Evolutionary conservation across 1,139 yeast species (phyloP).

Genomic region (Lodderomyces parapsilosis): DNA sequence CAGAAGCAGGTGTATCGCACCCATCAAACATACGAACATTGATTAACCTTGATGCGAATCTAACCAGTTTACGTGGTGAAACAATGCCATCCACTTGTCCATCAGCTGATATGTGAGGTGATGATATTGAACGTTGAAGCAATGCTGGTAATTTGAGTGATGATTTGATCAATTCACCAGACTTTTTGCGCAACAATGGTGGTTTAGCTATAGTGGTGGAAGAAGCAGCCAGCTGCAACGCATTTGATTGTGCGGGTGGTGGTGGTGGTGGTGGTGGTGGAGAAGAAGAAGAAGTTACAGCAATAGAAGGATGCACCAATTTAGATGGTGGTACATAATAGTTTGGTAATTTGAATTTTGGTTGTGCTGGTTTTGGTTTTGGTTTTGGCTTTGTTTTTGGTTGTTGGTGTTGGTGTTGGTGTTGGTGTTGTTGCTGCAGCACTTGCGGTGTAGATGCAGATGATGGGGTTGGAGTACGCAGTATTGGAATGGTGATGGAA

Average conservation of each 20-base stretch:
- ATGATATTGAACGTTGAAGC: conserved; percentile 23
- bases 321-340: conserved; percentile 14
- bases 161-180: conserved; percentile 41
- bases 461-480: conserved; percentile 3
- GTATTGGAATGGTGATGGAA: conserved; percentile 1
- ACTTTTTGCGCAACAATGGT: conserved; percentile 32
- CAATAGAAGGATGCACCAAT: background rate
- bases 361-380: conserved; percentile 4
- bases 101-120: conserved; percentile 16
- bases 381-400: conserved; percentile 4
- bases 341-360: conserved; percentile 12
- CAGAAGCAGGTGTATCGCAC: conserved; percentile 38
- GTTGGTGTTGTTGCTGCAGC: background rate
- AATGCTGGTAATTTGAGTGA: conserved; percentile 34
- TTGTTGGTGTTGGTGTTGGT: conserved; percentile 3
- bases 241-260: conserved; percentile 1
- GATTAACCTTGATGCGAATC: conserved; percentile 37
- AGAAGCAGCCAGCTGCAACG: conserved; percentile 2
- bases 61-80: conserved; percentile 27
- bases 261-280: background rate
- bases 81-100: background rate
- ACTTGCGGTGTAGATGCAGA: background rate
- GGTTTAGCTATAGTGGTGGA: conserved; percentile 6
- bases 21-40: conserved; percentile 45
- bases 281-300: conserved; percentile 7